Evolutionary conservation across 2,329 filamentous ascomycete genomes (phyloP).

Genomic region (Scytalidium sp.): DNA sequence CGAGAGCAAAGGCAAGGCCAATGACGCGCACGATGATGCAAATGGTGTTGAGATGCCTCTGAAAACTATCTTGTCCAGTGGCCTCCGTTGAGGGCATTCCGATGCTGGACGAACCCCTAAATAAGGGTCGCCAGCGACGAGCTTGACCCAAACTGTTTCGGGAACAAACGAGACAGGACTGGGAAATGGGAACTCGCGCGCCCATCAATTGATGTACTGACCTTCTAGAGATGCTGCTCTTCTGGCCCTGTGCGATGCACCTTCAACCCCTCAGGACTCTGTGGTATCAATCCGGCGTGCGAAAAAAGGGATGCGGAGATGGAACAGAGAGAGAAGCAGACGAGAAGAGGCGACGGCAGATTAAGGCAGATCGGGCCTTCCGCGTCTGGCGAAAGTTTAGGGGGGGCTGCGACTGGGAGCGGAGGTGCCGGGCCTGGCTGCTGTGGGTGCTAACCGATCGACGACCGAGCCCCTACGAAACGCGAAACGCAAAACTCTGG

Average conservation of each 20-base stretch:
- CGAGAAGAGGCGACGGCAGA: too few species aligned
- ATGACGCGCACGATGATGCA: background rate
- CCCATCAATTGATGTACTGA: background rate
- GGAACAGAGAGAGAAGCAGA: background rate
- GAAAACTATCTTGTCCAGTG: background rate
- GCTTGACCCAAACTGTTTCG: background rate
- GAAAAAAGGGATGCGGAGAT: background rate
- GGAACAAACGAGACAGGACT: background rate
- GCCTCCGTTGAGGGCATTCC: background rate
- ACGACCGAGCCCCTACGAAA: background rate
- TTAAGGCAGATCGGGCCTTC: background rate
- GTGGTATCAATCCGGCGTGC: background rate
- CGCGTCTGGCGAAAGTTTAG: background rate
- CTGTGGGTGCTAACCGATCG: background rate
- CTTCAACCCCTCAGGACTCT: conserved; percentile 5
- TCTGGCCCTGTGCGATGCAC: conserved; percentile 12
- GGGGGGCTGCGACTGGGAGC: background rate
- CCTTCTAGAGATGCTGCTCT: background rate
- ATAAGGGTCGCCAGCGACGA: background rate
- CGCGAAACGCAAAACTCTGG: background rate
- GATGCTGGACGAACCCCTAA: background rate
- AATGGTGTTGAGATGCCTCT: background rate
- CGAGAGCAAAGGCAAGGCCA: background rate
- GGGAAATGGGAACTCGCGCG: background rate
- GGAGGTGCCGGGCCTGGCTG: background rate